Conservation (phyloP, 805 yeast genomes). For the Blastobotrys parvus region DNA sequence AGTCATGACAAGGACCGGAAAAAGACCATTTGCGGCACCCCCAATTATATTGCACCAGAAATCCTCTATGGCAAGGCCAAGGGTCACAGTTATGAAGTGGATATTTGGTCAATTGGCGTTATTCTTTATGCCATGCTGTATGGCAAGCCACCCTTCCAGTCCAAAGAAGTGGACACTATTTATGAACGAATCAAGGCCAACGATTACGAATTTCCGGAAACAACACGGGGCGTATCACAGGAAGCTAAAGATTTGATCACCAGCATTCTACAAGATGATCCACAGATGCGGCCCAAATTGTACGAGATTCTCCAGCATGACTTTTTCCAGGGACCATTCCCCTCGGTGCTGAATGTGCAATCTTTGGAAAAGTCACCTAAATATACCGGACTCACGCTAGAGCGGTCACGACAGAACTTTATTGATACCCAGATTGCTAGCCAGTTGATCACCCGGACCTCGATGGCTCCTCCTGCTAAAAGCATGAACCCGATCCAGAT, state of each 20-base stretch:
- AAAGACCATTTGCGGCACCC: conserved; percentile 96
- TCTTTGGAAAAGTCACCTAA: conserved; percentile 59
- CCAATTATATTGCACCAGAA: conserved; percentile 98
- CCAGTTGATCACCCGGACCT: not conserved
- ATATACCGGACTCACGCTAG: conserved; percentile 45
- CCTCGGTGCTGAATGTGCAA: conserved; percentile 53
- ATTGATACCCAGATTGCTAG: conserved; percentile 7
- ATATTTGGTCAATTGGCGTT: conserved; percentile 96
- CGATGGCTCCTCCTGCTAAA: not conserved
- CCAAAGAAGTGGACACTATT: conserved; percentile 85
- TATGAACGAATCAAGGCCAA: conserved; percentile 84
- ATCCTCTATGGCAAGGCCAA: conserved; percentile 74
- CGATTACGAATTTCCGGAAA: conserved; percentile 72
- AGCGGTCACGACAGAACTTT: conserved; percentile 21
- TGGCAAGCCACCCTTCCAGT: conserved; percentile 97
- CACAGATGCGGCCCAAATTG: conserved; percentile 71
- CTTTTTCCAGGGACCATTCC: conserved; percentile 83
- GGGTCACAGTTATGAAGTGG: conserved; percentile 93
- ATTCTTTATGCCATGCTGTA: conserved; percentile 87
- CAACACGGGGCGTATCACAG: conserved; percentile 53
- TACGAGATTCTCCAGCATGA: conserved; percentile 71
- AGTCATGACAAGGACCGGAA: conserved; percentile 65
- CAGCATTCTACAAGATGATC: conserved; percentile 66
- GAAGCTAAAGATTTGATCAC: conserved; percentile 65
- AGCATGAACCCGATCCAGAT: conserved; percentile 12